Base-by-base conservation (phyloP, 257 asterid genomes). In the Marsdenia floribunda region DNA sequence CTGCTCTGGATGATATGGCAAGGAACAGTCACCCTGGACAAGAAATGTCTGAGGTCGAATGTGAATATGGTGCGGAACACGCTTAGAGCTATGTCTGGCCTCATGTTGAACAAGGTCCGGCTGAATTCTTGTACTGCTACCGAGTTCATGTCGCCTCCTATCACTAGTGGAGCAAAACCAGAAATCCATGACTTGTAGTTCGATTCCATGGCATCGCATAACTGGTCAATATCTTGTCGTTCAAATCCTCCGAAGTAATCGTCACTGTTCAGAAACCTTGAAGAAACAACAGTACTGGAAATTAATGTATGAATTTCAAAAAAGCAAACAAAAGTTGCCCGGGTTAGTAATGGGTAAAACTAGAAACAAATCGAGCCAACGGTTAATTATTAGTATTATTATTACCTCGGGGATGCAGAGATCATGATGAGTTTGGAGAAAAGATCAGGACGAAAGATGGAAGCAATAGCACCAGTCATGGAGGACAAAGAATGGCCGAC, bases 51-150 rank as follows among this genome's bases (percentile, higher is more conserved):
- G 1, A 86, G 38, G n/a, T 90, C 97, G 21, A 85, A 80, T 0
- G 73, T 81, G 81, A 88, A 88, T 11, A 90, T 79, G 2, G 89
- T 86, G 3, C 87, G 89, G 57, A 83, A 85, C 19, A 89, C 87
- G 73, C 90, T 88, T 10, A 89, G 71, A 0, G 97, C 88, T 37
- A 91, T 91, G 82, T 91, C 97, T 0, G 92, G 97, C 16, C 96
- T 84, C 93, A 91, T 85, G 78, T 84, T 89, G 89, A 91, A 89
- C 68, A 91, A 58, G 0, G 91, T 87, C 58, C 96, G 78, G 85
- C 96, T 91, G 82, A 89, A 89, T 72, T 91, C 97, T 70, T 91
- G 97, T 46, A 91, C 88, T 19, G 91, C 91, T 49, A 82, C 86
- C 0, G 91, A 88, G 2, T 88, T 93, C 96, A 91, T 82, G 81